phyloP scores from a whole-genome alignment of 306 rosid genomes.

The Carpinus viminea region DNA sequence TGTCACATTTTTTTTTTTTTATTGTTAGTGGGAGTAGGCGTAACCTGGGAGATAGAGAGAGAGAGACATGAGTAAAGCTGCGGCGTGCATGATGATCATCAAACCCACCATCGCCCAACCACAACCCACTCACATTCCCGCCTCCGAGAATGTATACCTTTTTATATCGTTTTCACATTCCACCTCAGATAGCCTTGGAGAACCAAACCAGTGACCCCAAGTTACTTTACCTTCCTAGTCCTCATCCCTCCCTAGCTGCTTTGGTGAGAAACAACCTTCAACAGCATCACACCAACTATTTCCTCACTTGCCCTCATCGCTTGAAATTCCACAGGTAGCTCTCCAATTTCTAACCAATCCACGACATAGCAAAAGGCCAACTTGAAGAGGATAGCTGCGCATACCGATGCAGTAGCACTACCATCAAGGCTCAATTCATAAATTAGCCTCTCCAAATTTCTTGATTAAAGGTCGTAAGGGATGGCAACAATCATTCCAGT shows the following conservation, averaged over 20 bases:
- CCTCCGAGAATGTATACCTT: too few species aligned
- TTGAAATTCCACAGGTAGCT: background rate
- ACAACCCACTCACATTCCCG: too few species aligned
- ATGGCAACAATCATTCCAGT: background rate
- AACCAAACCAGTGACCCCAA: background rate
- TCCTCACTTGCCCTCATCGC: background rate
- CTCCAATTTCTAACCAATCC: background rate
- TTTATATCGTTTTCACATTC: too few species aligned
- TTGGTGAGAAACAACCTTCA: background rate
- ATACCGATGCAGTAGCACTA: background rate
- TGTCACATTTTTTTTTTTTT: too few species aligned
- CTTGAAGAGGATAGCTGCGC: background rate
- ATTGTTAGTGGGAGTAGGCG: too few species aligned
- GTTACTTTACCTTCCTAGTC: background rate
- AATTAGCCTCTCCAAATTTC: background rate
- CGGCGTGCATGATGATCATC: too few species aligned
- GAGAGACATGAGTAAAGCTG: too few species aligned
- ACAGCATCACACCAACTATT: background rate
- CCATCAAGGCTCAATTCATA: background rate
- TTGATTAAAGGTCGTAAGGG: background rate
- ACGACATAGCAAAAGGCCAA: background rate
- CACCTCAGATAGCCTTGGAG: too few species aligned
- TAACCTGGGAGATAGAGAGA: too few species aligned
- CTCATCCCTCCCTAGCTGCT: background rate
- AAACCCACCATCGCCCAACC: too few species aligned